phyloP scores from a whole-genome alignment of 768 basidiomycete genomes.

The Hortiboletus campestris region DNA sequence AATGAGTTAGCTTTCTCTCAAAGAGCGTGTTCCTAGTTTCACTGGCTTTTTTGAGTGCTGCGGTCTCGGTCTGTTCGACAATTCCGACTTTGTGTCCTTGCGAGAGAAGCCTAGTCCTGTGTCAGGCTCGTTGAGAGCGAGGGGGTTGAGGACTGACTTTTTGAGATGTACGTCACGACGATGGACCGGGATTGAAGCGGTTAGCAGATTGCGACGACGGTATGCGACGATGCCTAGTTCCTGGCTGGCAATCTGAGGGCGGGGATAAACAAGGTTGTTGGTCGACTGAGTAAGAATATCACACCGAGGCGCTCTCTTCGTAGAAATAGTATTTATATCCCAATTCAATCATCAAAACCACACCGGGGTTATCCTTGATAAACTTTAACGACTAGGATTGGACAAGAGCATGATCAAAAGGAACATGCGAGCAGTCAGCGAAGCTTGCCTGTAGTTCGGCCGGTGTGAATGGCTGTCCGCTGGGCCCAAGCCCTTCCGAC shows the following conservation, averaged over 20 bases:
- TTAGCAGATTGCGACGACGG: constrained; percentile 66
- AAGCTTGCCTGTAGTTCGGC: constrained; percentile 63
- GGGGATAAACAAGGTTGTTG: constrained; percentile 8
- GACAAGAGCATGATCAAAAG: not conserved
- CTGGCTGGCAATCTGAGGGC: constrained; percentile 60
- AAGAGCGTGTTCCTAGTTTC: constrained; percentile 75
- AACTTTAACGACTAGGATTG: constrained; percentile 40
- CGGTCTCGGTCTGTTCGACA: constrained; percentile 80
- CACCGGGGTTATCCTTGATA: constrained; percentile 63
- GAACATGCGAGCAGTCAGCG: not conserved
- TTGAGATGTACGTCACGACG: constrained; percentile 69
- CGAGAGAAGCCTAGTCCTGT: constrained; percentile 56
- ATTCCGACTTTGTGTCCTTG: constrained; percentile 83
- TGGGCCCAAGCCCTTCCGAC: constrained; percentile 54
- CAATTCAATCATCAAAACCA: constrained; percentile 74
- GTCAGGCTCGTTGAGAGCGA: not conserved
- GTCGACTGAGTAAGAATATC: not conserved
- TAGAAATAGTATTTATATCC: constrained; percentile 87
- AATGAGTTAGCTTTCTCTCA: constrained; percentile 65
- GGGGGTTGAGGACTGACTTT: constrained; percentile 49
- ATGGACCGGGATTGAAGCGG: constrained; percentile 71
- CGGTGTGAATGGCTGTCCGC: constrained; percentile 71
- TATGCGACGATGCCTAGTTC: constrained; percentile 80
- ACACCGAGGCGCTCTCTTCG: constrained; percentile 77
- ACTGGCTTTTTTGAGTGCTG: constrained; percentile 81